Percentiles rank a stretch among this genome's conserved stretches.
phyloP scores from a whole-genome alignment of 768 basidiomycete species.

The Amanita rimosa region DNA sequence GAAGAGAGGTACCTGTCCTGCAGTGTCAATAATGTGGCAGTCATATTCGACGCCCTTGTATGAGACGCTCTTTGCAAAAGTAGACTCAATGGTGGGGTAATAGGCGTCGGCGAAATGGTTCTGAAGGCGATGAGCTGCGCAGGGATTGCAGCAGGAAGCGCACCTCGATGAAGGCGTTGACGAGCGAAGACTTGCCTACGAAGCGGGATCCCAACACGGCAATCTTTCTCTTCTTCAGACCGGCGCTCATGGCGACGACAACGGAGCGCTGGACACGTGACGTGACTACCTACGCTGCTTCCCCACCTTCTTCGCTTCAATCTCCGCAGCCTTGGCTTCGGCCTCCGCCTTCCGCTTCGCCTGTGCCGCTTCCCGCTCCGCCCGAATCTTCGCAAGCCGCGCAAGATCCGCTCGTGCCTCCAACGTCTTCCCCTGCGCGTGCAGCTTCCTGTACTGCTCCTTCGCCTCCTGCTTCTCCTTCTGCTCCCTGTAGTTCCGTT shows the following conservation, averaged over 20 bases:
- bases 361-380: constrained; percentile 80
- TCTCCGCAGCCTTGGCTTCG: constrained; percentile 60
- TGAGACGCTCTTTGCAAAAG: constrained; percentile 73
- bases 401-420: constrained; percentile 85
- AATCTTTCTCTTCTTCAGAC: constrained; percentile 76
- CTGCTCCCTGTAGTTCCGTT: constrained; percentile 50
- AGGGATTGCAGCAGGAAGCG: background rate
- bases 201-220: constrained; percentile 84
- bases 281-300: constrained; percentile 17
- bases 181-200: constrained; percentile 87
- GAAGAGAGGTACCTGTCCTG: constrained; percentile 67
- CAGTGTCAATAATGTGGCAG: constrained; percentile 96
- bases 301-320: constrained; percentile 44
- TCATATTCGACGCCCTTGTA: constrained; percentile 89
- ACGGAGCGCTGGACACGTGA: background rate
- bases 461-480: constrained; percentile 89
- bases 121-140: constrained; percentile 11
- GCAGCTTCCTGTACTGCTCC: constrained; percentile 82
- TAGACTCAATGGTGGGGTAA: constrained; percentile 92
- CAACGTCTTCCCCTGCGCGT: constrained; percentile 76
- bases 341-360: constrained; percentile 84
- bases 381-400: constrained; percentile 75
- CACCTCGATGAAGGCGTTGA: constrained; percentile 84
- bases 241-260: constrained; percentile 12
- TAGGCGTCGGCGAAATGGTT: constrained; percentile 86